A percentile compares a stretch with the other conserved stretches of the same genome.
phyloP scores from a whole-genome alignment of 2,329 filamentous ascomycete species.

The Venturia nashicola region DNA sequence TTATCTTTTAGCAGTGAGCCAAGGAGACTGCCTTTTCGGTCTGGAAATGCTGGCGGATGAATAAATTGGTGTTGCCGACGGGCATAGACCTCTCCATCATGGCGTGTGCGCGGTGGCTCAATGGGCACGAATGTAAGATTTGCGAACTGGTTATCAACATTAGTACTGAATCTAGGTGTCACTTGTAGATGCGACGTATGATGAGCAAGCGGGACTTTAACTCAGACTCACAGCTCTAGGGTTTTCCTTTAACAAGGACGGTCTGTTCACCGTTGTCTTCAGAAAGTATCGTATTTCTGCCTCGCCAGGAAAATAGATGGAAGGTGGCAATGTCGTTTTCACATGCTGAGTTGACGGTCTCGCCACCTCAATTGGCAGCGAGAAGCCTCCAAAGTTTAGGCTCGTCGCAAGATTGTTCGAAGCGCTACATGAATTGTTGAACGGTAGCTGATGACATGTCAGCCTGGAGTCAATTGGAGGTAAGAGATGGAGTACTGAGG shows the following conservation, averaged over 20 bases:
- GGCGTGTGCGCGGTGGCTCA: constrained; percentile 65
- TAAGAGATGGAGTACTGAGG: not conserved
- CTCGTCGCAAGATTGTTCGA: constrained; percentile 26
- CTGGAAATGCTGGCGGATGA: constrained; percentile 10
- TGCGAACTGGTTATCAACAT: constrained; percentile 11
- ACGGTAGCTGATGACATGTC: constrained; percentile 28
- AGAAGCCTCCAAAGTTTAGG: constrained; percentile 30
- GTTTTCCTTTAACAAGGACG: constrained; percentile 82
- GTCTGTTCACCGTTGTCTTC: constrained; percentile 88
- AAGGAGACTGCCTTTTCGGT: constrained; percentile 3
- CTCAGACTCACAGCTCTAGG: constrained; percentile 41
- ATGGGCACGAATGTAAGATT: constrained; percentile 81
- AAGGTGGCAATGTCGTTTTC: constrained; percentile 78
- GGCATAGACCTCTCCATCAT: constrained; percentile 72
- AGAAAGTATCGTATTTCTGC: constrained; percentile 90
- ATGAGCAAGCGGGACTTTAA: not conserved
- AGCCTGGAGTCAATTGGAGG: not conserved
- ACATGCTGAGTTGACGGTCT: constrained; percentile 49
- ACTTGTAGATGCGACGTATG: not conserved
- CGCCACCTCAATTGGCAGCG: constrained; percentile 30
- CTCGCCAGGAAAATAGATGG: constrained; percentile 74
- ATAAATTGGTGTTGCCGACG: constrained; percentile 54
- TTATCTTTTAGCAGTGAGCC: not conserved
- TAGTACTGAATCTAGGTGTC: not conserved
- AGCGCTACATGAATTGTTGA: constrained; percentile 60